phyloP scores from a whole-genome alignment of 352 stramenopile species.

The Globisporangium abappressorium region DNA sequence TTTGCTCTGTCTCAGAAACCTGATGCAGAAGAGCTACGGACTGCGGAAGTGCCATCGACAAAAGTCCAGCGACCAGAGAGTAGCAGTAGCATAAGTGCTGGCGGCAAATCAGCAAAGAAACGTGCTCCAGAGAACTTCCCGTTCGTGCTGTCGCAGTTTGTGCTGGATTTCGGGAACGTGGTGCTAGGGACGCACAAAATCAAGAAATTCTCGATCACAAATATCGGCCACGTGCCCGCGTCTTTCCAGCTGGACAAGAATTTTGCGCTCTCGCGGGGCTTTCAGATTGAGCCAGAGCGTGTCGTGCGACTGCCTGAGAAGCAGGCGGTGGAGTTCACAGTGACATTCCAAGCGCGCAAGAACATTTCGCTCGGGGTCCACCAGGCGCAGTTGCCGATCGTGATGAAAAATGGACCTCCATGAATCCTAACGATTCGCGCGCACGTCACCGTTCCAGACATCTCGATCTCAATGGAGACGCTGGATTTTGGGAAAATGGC shows the following conservation, averaged over 20 bases:
- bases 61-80: conserved; percentile 12
- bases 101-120: conserved; percentile 26
- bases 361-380: conserved; percentile 77
- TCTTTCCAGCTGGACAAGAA: conserved; percentile 94
- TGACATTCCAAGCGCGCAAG: conserved; percentile 90
- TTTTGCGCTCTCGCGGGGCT: conserved; percentile 77
- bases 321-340: conserved; percentile 83
- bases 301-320: conserved; percentile 91
- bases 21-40: conserved; percentile 10
- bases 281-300: conserved; percentile 92
- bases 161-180: conserved; percentile 94
- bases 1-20: neutral
- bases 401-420: conserved; percentile 89
- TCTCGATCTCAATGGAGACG: conserved; percentile 74
- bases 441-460: conserved; percentile 89
- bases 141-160: conserved; percentile 89
- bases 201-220: conserved; percentile 91
- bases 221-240: conserved; percentile 81
- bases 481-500: conserved; percentile 91
- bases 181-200: conserved; percentile 90
- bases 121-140: conserved; percentile 33
- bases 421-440: conserved; percentile 85
- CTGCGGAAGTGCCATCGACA: neutral
- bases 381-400: conserved; percentile 80
- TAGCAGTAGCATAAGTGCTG: neutral